A percentile compares a stretch with the other conserved stretches of the same genome.
Evolutionary conservation across 1,284 basidiomycete species (phyloP).

Genomic region (Apiotrichum gamsii): DNA sequence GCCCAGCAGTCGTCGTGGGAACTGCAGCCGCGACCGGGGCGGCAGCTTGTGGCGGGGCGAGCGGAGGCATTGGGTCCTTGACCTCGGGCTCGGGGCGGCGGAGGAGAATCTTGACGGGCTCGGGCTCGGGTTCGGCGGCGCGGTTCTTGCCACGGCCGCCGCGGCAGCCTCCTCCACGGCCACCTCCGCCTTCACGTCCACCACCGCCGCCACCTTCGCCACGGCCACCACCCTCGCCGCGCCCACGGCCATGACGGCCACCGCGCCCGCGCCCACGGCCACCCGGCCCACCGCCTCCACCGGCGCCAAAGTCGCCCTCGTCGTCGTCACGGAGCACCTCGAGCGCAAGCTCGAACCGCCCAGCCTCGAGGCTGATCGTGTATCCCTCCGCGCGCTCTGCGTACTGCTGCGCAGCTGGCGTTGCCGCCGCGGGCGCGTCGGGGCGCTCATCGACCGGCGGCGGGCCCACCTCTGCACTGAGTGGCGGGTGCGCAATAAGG

Average conservation of each 20-base stretch:
- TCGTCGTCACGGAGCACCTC: slow-evolving; percentile 42
- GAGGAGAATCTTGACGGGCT: slow-evolving; percentile 37
- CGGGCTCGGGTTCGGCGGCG: slow-evolving; percentile 14
- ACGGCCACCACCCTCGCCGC: slow-evolving; percentile 3
- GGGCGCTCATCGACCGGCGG: slow-evolving; percentile 15
- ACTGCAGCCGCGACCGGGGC: too few relatives aligned
- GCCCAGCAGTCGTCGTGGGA: neutral
- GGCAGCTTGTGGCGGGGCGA: neutral
- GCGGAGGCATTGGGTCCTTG: too few relatives aligned
- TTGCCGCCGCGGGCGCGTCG: neutral
- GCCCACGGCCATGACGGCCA: slow-evolving; percentile 6
- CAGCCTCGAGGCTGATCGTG: slow-evolving; percentile 37
- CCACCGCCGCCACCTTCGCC: slow-evolving; percentile 9
- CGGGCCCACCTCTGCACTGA: slow-evolving; percentile 34
- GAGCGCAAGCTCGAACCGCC: slow-evolving; percentile 36
- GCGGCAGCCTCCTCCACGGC: slow-evolving; percentile 9
- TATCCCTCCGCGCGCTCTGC: slow-evolving; percentile 39
- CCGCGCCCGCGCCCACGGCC: slow-evolving; percentile 10
- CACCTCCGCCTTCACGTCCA: slow-evolving; percentile 8
- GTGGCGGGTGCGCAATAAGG: slow-evolving; percentile 38
- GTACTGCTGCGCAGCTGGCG: slow-evolving; percentile 6
- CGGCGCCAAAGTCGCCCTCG: slow-evolving; percentile 20
- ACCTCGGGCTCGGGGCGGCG: slow-evolving; percentile 25
- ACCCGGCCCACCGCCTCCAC: too few relatives aligned
- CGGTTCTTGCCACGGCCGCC: slow-evolving; percentile 1